These are phyloP conservation scores for Blumeria hordei DNA, from an alignment of 2,329 filamentous ascomycete species.

Conservation along the genomic window DNA sequence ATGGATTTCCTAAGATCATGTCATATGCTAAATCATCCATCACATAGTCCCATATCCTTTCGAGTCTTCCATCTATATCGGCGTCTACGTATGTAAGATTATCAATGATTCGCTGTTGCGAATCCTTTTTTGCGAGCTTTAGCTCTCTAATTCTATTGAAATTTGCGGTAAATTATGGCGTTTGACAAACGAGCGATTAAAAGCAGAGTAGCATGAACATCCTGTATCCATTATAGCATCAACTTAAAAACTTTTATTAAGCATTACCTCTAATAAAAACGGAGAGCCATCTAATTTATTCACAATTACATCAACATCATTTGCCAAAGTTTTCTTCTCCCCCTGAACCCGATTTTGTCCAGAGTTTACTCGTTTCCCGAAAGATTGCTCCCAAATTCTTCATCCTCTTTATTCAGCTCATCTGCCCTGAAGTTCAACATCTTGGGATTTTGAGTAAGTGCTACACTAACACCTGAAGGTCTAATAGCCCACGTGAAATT, in stretches of 20 bases:
- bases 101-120: not conserved
- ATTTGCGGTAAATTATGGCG: not conserved
- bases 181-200: not conserved
- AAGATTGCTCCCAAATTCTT: too few species aligned
- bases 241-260: not conserved
- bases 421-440: too few species aligned
- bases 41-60: not conserved
- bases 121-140: not conserved
- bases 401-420: not conserved
- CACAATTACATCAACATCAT: not conserved
- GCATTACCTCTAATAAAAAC: not conserved
- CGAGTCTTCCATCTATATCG: not conserved
- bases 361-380: constrained; percentile 1
- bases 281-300: not conserved
- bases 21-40: not conserved
- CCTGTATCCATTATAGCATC: not conserved
- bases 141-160: not conserved
- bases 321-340: not conserved
- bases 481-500: not conserved
- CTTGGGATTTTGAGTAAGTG: not conserved
- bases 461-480: not conserved
- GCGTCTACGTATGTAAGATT: not conserved
- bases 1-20: too few species aligned
- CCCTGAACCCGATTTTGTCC: not conserved
- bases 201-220: not conserved